Evolutionary conservation across 129 eudicot species (phyloP).

Genomic region (Sambucus nigra): DNA sequence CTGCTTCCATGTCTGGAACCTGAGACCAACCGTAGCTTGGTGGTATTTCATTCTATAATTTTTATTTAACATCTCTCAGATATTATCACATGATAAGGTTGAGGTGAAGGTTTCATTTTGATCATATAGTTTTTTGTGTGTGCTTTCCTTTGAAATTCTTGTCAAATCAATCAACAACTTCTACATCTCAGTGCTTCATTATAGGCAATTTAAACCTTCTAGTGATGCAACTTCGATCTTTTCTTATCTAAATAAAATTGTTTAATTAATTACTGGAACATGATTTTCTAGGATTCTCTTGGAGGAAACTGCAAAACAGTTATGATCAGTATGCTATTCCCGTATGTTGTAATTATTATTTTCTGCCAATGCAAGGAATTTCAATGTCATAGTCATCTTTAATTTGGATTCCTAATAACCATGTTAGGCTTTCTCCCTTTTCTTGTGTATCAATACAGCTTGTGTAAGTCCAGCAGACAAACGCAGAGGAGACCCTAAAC

Average conservation of each 20-base stretch:
- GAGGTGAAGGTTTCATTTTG: too few relatives aligned
- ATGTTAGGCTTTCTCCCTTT: background rate
- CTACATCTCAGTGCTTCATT: too few relatives aligned
- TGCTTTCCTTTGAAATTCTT: too few relatives aligned
- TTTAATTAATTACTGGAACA: background rate
- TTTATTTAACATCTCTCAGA: too few relatives aligned
- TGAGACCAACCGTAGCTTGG: too few relatives aligned
- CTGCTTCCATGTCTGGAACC: too few relatives aligned
- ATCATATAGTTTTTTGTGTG: too few relatives aligned
- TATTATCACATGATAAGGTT: too few relatives aligned
- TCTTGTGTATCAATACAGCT: slow-evolving; percentile 31
- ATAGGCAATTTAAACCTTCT: background rate
- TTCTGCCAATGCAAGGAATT: background rate
- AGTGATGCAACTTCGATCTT: slow-evolving; percentile 9
- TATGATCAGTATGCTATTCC: slow-evolving; percentile 70
- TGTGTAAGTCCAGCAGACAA: slow-evolving; percentile 98
- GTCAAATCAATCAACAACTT: too few relatives aligned
- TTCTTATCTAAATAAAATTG: background rate
- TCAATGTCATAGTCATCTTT: background rate
- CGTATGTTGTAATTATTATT: background rate
- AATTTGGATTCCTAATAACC: background rate
- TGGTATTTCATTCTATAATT: too few relatives aligned
- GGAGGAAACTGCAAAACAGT: slow-evolving; percentile 97
- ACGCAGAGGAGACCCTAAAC: slow-evolving; percentile 90
- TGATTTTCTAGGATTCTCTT: slow-evolving; percentile 69